phyloP scores from a whole-genome alignment of 2,329 filamentous ascomycete genomes.

The Colletotrichum tropicale region DNA sequence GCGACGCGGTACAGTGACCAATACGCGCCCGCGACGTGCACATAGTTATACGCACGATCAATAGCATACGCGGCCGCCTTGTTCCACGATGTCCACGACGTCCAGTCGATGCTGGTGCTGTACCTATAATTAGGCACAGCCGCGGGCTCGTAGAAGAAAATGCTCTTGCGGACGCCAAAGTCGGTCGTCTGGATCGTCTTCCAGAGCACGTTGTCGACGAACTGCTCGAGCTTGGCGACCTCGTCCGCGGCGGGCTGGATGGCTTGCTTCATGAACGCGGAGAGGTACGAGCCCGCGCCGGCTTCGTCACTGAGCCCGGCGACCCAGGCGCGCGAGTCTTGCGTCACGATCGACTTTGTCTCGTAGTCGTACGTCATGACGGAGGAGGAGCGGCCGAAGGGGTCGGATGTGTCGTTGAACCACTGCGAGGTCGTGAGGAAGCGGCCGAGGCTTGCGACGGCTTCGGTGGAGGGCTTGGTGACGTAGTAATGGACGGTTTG shows the following conservation, averaged over 20 bases:
- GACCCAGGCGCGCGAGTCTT: slow-evolving; percentile 60
- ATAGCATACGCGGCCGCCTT: slow-evolving; percentile 45
- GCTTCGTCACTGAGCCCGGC: slow-evolving; percentile 65
- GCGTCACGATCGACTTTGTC: slow-evolving; percentile 43
- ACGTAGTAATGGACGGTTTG: slow-evolving; percentile 64
- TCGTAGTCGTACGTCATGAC: slow-evolving; percentile 63
- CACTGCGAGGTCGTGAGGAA: slow-evolving; percentile 60
- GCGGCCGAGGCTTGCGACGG: slow-evolving; percentile 49
- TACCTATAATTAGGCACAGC: slow-evolving; percentile 49
- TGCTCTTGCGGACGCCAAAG: slow-evolving; percentile 56
- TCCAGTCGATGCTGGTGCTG: slow-evolving; percentile 48
- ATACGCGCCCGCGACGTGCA: slow-evolving; percentile 59
- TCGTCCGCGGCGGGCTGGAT: slow-evolving; percentile 53
- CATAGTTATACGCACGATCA: slow-evolving; percentile 62
- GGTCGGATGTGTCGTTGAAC: slow-evolving; percentile 55
- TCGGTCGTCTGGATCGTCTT: slow-evolving; percentile 48
- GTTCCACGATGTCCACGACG: slow-evolving; percentile 57
- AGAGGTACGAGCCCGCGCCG: slow-evolving; percentile 59
- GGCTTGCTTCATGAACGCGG: slow-evolving; percentile 58
- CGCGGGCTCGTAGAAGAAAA: slow-evolving; percentile 60
- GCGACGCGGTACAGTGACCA: slow-evolving; percentile 63
- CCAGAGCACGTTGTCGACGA: slow-evolving; percentile 56
- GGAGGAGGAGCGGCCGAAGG: slow-evolving; percentile 57
- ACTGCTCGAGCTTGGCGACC: slow-evolving; percentile 56
- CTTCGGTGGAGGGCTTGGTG: slow-evolving; percentile 48